Base-by-base conservation (phyloP, 2,329 filamentous ascomycete genomes). In the Penicillium sp. region DNA sequence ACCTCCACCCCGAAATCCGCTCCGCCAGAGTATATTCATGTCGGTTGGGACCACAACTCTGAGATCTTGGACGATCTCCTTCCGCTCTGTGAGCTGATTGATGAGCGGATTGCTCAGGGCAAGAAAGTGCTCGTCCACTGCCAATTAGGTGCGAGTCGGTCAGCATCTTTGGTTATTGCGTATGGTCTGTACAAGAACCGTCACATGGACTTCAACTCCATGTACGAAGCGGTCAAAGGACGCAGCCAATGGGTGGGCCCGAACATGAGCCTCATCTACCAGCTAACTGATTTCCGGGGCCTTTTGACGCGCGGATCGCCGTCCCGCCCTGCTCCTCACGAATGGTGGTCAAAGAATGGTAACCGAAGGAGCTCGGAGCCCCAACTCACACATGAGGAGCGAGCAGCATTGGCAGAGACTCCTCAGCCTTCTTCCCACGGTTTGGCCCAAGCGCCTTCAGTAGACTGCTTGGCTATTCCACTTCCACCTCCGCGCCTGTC, bases 191-290 rank as follows among this genome's bases (percentile, higher is more conserved):
- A 84, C 75, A 88, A 87, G 64, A 84, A 87, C 56, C 83, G 83
- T 9, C 75, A 82, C 43, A 72, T 85, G 64, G 85, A 84, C 66
- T 86, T 88, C 39, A 86, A 88, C 69, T 83, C 86, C 61, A 85
- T 86, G 59, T 88, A 88, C 66, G 83, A 86, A 69, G 77, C 80
- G 42, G 85, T 88, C 29, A 88, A 88, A 73, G 80, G 78, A 65
- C 79, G 83, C 59, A 88, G 85, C 75, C 84, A 83, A 68, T 88
- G 85, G 85, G 87, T 88, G 45, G 85, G 85, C 2, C 85, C 85
- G 1, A 88, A 88, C 69, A 88, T 88, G 85, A 87, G 86, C 63
- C 75, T 88, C 55, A 88, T 88, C 68, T 88, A 88, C 78, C 85
- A 88, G 67, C 76, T 88, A 48, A 86, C 86, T 29, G 85, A 88